phyloP scores from a whole-genome alignment of 2,329 filamentous ascomycete genomes.

The Pyricularia sp. region DNA sequence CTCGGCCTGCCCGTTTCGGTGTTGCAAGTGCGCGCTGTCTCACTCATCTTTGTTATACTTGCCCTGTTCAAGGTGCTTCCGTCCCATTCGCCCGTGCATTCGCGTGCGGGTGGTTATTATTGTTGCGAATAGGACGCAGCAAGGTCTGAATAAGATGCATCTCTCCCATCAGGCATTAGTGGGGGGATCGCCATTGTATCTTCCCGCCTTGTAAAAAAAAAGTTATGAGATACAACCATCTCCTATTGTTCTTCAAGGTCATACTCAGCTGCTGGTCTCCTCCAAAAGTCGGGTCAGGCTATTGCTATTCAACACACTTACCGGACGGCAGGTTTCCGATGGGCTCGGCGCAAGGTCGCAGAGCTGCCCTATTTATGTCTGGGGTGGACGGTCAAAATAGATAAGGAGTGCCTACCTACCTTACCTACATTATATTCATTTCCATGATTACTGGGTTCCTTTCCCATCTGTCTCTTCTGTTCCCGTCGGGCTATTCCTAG shows the following conservation, averaged over 20 bases:
- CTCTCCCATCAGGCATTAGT: not conserved
- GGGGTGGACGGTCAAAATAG: not conserved
- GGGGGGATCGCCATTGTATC: not conserved
- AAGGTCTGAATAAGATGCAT: not conserved
- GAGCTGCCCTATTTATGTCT: not conserved
- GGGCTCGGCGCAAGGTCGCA: not conserved
- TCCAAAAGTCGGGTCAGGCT: not conserved
- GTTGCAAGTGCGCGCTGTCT: not conserved
- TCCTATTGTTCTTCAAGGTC: not conserved
- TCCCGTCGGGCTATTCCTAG: not conserved
- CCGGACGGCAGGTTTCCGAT: not conserved
- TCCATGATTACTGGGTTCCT: not conserved
- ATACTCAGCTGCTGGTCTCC: not conserved
- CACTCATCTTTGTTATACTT: not conserved
- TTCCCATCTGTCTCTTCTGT: not conserved
- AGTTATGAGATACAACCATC: not conserved
- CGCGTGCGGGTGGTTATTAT: not conserved
- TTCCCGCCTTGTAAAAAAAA: not conserved
- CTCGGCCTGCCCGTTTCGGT: not conserved
- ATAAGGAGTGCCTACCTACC: not conserved
- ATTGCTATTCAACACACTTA: not conserved
- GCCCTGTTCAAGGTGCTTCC: not conserved
- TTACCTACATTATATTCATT: not conserved
- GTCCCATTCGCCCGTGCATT: not conserved
- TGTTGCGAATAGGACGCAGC: not conserved